phyloP scores from a whole-genome alignment of 768 basidiomycete genomes.

The Psilocybe cyanescens region DNA sequence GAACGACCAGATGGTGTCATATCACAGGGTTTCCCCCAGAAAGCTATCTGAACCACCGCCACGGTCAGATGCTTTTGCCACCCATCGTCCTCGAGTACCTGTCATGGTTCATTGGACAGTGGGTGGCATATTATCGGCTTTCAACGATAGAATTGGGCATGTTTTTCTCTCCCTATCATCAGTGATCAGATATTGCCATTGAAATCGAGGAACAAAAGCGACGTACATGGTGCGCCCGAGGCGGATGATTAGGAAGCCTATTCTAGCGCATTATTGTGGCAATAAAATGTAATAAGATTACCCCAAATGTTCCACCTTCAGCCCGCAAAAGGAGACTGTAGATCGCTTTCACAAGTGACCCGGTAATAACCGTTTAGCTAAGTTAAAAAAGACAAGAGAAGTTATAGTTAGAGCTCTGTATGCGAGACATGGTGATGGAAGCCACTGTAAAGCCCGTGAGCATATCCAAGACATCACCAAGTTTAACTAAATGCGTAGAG shows the following conservation, averaged over 20 bases:
- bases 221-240: background rate
- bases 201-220: background rate
- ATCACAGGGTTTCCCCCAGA: background rate
- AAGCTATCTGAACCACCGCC: background rate
- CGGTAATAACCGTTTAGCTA: slow-evolving; percentile 11
- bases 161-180: slow-evolving; percentile 1
- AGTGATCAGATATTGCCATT: background rate
- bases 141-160: background rate
- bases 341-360: slow-evolving; percentile 1
- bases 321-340: slow-evolving; percentile 7
- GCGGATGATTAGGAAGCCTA: background rate
- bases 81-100: background rate
- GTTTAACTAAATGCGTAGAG: background rate
- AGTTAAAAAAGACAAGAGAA: slow-evolving; percentile 15
- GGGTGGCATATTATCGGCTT: slow-evolving; percentile 1
- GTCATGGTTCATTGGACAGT: background rate
- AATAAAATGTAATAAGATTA: background rate
- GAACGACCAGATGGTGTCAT: background rate
- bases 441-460: slow-evolving; percentile 14
- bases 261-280: background rate
- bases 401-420: slow-evolving; percentile 13
- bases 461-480: slow-evolving; percentile 11
- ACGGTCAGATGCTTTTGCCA: background rate
- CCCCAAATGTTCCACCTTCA: slow-evolving; percentile 10
- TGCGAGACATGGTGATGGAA: slow-evolving; percentile 8